Evolutionary conservation across 257 asterid genomes (phyloP).

Genomic region (Solanum pinnatisectum): DNA sequence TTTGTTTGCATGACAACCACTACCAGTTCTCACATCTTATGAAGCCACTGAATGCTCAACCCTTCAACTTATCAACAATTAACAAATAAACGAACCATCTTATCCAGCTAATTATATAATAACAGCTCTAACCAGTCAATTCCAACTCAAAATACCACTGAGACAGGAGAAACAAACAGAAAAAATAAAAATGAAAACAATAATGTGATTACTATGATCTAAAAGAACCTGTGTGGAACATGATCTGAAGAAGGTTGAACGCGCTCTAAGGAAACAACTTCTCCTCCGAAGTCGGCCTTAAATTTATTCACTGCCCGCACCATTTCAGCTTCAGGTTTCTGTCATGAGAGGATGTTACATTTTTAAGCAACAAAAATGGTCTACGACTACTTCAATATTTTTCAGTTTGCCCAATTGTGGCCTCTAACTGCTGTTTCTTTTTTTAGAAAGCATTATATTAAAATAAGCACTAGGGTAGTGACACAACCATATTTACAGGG

Average conservation of each 20-base stretch:
- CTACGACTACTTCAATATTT: background rate
- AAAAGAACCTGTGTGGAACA: constrained; percentile 88
- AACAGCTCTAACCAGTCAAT: background rate
- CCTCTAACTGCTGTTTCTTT: background rate
- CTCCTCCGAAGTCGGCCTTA: constrained; percentile 96
- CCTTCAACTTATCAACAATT: background rate
- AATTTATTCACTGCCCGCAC: constrained; percentile 79
- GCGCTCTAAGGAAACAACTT: constrained; percentile 73
- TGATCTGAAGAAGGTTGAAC: constrained; percentile 94
- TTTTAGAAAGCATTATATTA: background rate
- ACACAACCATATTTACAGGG: background rate
- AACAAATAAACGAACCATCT: background rate
- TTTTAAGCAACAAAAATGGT: background rate
- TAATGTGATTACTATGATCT: background rate
- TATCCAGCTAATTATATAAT: background rate
- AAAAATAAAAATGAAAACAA: background rate
- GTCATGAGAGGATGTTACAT: constrained; percentile 6
- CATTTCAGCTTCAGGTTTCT: constrained; percentile 93
- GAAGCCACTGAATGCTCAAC: background rate
- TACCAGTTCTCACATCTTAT: background rate
- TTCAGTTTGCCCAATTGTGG: background rate
- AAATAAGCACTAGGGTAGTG: background rate
- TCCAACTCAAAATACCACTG: background rate
- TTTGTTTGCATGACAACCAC: background rate
- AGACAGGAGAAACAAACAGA: background rate